Base-by-base conservation (phyloP, 805 yeast genomes). In the Dipodascus geniculatus region DNA sequence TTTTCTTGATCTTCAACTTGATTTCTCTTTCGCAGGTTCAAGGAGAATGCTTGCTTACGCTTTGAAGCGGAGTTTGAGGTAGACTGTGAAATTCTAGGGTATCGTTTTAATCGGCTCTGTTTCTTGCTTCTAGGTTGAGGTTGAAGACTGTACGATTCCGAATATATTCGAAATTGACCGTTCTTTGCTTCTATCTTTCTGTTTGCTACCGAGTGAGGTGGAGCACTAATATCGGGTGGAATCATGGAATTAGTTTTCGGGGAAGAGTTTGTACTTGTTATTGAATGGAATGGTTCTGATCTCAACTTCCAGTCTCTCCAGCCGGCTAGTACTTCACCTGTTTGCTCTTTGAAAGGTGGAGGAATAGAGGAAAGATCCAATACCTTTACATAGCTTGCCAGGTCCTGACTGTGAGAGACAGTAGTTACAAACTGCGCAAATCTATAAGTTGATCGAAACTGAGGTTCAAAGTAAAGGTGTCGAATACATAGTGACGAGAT, bases 271-370 rank as follows among this genome's bases (percentile, higher is more conserved):
- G 24, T 23, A 51, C 23, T 19, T 3, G 28, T 17, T 2, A 74
- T 65, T 1, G 77, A 73, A 62, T 83, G 83, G 35, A 85, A 65
- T 1, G 91, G 87, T 66, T 84, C 89, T 51, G 77, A 78, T 57
- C 87, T 76, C 61, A 76, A 83, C 62, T 87, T 84, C 95, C 96
- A 88, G 65, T 88, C 96, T 64, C 96, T 75, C 96, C 96, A 88
- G 8, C 91, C 84, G 0, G 96, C 96, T 51, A 77, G 68, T 1
- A 82, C 76, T 47, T 67, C 65, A 52, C 52, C 44, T 58, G 57
- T 51, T 20, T 51, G 6, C 20, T 38, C 44, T 38, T 17, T 14
- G 20, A 38, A 3, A 6, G 17, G 44, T 38, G 44, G 14, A 3
- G 44, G 44, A n/a, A 76, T 54, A 2, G 63, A 65, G 0, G 90